Percentiles rank a stretch among this genome's conserved stretches.
Conservation (phyloP, 2,329 filamentous ascomycete genomes). For the Pseudocercospora pini-densiflorae region DNA sequence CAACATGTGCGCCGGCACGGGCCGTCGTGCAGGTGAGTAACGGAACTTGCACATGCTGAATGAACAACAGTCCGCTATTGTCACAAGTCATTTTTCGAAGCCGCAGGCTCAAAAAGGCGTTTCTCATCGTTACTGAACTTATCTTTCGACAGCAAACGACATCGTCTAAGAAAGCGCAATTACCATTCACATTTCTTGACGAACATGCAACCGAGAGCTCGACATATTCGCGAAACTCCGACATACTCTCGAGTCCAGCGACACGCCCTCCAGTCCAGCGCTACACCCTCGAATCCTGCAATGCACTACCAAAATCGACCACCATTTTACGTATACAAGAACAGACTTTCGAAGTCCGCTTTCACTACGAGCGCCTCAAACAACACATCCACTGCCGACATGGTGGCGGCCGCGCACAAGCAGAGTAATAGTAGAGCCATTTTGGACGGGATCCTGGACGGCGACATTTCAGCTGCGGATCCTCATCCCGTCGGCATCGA, state of each 20-base stretch:
- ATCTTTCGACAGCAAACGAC: not conserved
- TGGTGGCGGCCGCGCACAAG: not conserved
- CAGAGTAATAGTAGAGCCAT: no score
- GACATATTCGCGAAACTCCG: not conserved
- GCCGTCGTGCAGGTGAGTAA: not conserved
- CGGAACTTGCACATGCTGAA: not conserved
- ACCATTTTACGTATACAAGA: no score
- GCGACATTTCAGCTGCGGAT: no score
- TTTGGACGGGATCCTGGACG: no score
- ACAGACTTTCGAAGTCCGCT: not conserved
- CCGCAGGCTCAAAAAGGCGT: not conserved
- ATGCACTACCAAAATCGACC: no score
- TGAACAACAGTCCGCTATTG: not conserved
- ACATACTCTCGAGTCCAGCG: not conserved
- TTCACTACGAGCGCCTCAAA: not conserved
- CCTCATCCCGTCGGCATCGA: no score
- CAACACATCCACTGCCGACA: not conserved
- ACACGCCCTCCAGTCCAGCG: no score
- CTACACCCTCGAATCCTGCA: no score
- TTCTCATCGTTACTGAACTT: not conserved
- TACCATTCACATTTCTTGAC: not conserved
- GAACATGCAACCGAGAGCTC: not conserved
- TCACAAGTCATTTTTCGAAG: not conserved
- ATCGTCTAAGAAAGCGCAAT: not conserved
- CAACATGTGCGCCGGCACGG: not conserved